A percentile compares a stretch with the other conserved stretches of the same genome.
phyloP scores from a whole-genome alignment of 495 filamentous ascomycete genomes.

The Polyplosphaeria fusca region DNA sequence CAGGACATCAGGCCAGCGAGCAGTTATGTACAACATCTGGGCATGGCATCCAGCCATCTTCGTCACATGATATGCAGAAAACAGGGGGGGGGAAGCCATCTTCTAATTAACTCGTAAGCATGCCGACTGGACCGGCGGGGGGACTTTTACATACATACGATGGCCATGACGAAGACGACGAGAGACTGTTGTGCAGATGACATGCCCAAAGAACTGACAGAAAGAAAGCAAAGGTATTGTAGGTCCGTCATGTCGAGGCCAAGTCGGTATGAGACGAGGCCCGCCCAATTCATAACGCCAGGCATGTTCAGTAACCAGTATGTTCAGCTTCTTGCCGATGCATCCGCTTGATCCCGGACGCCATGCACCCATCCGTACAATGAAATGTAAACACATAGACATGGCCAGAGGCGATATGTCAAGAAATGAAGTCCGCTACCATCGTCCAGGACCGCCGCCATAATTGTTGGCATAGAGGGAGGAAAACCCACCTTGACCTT shows the following conservation, averaged over 20 bases:
- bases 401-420: slow-evolving; percentile 11
- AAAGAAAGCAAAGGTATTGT: slow-evolving; percentile 25
- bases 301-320: slow-evolving; percentile 22
- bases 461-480: slow-evolving; percentile 53
- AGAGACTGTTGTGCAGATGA: slow-evolving; percentile 27
- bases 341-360: slow-evolving; percentile 32
- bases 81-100: slow-evolving; percentile 29
- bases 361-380: slow-evolving; percentile 32
- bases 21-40: slow-evolving; percentile 22
- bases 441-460: slow-evolving; percentile 66
- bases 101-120: slow-evolving; percentile 36
- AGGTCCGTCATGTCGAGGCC: slow-evolving; percentile 28
- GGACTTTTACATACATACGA: slow-evolving; percentile 43
- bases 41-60: slow-evolving; percentile 27
- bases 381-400: slow-evolving; percentile 21
- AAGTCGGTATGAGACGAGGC: slow-evolving; percentile 18
- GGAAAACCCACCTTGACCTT: slow-evolving; percentile 98
- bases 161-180: slow-evolving; percentile 40
- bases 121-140: slow-evolving; percentile 34
- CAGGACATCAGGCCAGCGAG: neutral
- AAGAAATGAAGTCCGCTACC: slow-evolving; percentile 48
- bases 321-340: slow-evolving; percentile 32
- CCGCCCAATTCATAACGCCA: slow-evolving; percentile 29
- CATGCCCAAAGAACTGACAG: slow-evolving; percentile 21
- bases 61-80: slow-evolving; percentile 28